phyloP scores from a whole-genome alignment of 768 basidiomycete genomes.

The Russula vinacea region DNA sequence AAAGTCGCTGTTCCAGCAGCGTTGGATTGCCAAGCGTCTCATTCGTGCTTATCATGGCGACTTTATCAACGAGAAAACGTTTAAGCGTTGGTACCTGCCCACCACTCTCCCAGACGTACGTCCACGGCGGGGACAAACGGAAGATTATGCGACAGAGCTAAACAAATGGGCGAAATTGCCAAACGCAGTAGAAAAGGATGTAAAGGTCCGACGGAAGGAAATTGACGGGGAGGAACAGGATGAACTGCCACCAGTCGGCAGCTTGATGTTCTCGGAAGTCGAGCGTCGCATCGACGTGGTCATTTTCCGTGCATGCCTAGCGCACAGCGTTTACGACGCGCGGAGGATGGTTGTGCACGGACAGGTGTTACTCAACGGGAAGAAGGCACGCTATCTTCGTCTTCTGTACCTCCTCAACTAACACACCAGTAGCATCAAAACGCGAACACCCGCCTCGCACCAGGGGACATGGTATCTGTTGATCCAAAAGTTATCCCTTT shows the following conservation, averaged over 20 bases:
- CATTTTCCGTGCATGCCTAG: slow-evolving; percentile 86
- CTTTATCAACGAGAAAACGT: slow-evolving; percentile 86
- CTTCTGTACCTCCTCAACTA: neutral
- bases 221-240: slow-evolving; percentile 44
- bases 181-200: slow-evolving; percentile 45
- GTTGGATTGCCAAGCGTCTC: slow-evolving; percentile 83
- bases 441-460: slow-evolving; percentile 83
- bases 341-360: slow-evolving; percentile 83
- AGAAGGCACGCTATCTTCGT: slow-evolving; percentile 55
- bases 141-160: slow-evolving; percentile 47
- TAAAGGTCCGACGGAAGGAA: slow-evolving; percentile 45
- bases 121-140: slow-evolving; percentile 46
- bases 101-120: slow-evolving; percentile 81
- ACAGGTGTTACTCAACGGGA: slow-evolving; percentile 84
- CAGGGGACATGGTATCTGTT: slow-evolving; percentile 92
- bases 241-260: slow-evolving; percentile 84
- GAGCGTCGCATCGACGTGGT: slow-evolving; percentile 92
- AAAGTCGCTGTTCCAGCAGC: slow-evolving; percentile 81
- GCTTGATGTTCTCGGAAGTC: slow-evolving; percentile 93
- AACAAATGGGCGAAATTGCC: slow-evolving; percentile 54
- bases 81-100: slow-evolving; percentile 95
- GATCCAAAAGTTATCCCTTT: slow-evolving; percentile 78
- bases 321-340: slow-evolving; percentile 86
- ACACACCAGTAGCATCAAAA: slow-evolving; percentile 59
- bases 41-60: slow-evolving; percentile 95